Conservation (phyloP, 495 filamentous ascomycete genomes). For the Penicilliopsis zonata region DNA sequence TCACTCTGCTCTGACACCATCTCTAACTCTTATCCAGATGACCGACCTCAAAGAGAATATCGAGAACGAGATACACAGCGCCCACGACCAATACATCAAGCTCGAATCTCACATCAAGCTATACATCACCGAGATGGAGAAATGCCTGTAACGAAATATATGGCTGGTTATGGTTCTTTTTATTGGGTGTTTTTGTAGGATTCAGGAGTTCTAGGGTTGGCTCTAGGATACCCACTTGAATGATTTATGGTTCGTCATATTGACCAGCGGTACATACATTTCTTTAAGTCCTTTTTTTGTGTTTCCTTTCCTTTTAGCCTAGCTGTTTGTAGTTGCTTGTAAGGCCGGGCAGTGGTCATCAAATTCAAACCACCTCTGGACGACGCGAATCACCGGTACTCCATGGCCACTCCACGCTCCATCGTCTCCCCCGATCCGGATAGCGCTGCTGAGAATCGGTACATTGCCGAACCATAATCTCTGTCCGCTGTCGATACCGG, state of each 20-base stretch:
- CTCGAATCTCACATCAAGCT: constrained; percentile 93
- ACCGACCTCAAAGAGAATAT: constrained; percentile 92
- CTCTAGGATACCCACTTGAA: constrained; percentile 36
- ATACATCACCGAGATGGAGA: constrained; percentile 98
- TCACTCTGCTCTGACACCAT: constrained; percentile 1
- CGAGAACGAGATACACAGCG: constrained; percentile 76
- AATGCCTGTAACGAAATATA: constrained; percentile 48
- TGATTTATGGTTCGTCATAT: constrained; percentile 6
- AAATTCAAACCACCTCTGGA: constrained; percentile 66
- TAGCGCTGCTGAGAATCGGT: constrained; percentile 50
- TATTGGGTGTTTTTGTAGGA: constrained; percentile 8
- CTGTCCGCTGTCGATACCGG: constrained; percentile 17
- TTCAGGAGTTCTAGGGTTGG: constrained; percentile 28
- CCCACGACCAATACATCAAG: constrained; percentile 88
- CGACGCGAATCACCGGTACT: constrained; percentile 49
- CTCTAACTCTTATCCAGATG: constrained; percentile 50
- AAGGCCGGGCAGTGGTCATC: constrained; percentile 5
- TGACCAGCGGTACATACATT: constrained; percentile 10
- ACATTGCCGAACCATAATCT: constrained; percentile 41
- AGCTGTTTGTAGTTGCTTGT: not conserved
- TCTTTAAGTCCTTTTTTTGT: constrained; percentile 2
- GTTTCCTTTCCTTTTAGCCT: not conserved
- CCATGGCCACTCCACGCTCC: constrained; percentile 54
- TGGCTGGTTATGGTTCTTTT: constrained; percentile 8
- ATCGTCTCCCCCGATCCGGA: constrained; percentile 40